Conservation (phyloP, 2,329 filamentous ascomycete species). For the Ceratocystis papillata region DNA sequence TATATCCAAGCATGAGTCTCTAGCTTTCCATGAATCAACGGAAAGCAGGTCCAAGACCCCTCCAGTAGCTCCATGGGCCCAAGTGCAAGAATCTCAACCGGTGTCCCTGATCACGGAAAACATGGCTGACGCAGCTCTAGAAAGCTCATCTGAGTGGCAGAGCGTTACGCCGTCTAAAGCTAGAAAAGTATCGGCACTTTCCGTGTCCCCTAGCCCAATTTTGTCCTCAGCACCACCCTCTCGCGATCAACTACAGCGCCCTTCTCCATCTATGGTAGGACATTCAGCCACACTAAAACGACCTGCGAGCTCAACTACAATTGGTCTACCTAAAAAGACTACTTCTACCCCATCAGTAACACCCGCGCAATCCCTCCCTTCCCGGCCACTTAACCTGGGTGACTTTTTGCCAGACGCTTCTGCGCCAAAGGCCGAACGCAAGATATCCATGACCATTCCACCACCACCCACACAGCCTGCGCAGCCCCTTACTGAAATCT, state of each 20-base stretch:
- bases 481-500: constrained; percentile 70
- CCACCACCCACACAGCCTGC: constrained; percentile 19
- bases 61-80: constrained; percentile 19
- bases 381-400: constrained; percentile 18
- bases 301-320: background rate
- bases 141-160: constrained; percentile 21
- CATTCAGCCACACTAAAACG: background rate
- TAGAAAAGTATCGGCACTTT: constrained; percentile 11
- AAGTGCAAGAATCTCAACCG: background rate
- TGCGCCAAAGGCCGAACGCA: constrained; percentile 49
- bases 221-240: constrained; percentile 10
- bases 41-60: background rate
- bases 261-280: background rate
- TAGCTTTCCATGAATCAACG: background rate
- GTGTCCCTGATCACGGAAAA: constrained; percentile 20
- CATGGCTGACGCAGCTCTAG: constrained; percentile 20
- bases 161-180: constrained; percentile 14
- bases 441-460: constrained; percentile 43
- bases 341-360: background rate
- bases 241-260: background rate
- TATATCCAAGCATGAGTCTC: background rate
- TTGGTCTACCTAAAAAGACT: background rate
- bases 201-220: background rate
- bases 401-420: constrained; percentile 15
- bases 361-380: constrained; percentile 10